Conservation (phyloP, 805 yeast species). For the Pichia deserticola region DNA sequence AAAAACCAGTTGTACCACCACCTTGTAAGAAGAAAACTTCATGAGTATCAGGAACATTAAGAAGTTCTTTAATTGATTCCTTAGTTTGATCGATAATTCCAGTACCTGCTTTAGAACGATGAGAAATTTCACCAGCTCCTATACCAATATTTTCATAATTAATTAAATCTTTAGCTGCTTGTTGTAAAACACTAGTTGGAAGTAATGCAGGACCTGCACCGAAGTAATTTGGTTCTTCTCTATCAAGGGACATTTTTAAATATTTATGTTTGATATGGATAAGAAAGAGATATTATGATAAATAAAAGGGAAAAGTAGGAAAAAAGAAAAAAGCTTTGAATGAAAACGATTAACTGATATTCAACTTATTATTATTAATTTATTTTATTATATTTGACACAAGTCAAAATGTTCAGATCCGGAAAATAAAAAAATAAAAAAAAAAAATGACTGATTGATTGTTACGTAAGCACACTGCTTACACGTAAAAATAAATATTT, state of each 20-base stretch:
- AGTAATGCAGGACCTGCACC: slow-evolving; percentile 99
- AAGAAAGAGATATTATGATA: too few species aligned
- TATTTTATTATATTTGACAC: not conserved
- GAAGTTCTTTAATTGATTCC: slow-evolving; percentile 51
- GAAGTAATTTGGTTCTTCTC: slow-evolving; percentile 74
- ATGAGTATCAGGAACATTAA: slow-evolving; percentile 82
- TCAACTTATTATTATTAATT: too few species aligned
- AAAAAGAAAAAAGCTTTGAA: not conserved
- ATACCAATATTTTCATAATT: slow-evolving; percentile 63
- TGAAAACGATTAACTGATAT: too few species aligned
- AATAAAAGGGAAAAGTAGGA: not conserved
- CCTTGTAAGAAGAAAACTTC: slow-evolving; percentile 95
- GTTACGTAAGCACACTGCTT: too few species aligned
- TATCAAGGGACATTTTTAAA: slow-evolving; percentile 35
- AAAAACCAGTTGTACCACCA: slow-evolving; percentile 95
- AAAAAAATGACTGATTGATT: not conserved
- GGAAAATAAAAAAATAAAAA: not conserved
- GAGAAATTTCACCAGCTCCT: slow-evolving; percentile 95
- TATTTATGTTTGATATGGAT: not conserved
- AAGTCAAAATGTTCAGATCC: too few species aligned
- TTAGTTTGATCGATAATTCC: slow-evolving; percentile 73
- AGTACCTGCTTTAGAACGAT: slow-evolving; percentile 80
- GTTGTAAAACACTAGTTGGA: slow-evolving; percentile 76
- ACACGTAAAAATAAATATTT: too few species aligned
- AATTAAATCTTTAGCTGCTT: slow-evolving; percentile 79